Conservation (phyloP, 2,329 filamentous ascomycete species). For the Myriosclerotinia scirpicola region DNA sequence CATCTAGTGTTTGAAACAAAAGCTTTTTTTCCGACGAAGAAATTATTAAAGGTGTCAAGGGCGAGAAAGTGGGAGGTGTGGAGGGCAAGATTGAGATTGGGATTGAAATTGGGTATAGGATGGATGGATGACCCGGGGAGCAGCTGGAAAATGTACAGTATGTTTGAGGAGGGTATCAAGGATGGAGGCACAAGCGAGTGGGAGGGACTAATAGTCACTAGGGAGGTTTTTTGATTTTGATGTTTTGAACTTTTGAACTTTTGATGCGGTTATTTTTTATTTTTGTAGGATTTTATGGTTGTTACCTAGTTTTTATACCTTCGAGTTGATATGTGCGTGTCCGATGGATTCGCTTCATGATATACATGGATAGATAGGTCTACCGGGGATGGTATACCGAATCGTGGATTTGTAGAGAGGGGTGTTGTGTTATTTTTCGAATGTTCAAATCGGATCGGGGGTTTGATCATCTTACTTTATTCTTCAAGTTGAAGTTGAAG, state of each 20-base stretch:
- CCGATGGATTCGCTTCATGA: not conserved
- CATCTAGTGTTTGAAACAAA: too few relatives aligned
- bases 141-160: not conserved
- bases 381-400: not conserved
- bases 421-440: not conserved
- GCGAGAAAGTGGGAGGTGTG: not conserved
- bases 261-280: not conserved
- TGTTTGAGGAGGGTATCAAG: constrained; percentile 3
- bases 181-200: not conserved
- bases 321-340: not conserved
- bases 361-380: too few relatives aligned
- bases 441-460: not conserved
- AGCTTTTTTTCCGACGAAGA: too few relatives aligned
- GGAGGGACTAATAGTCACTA: not conserved
- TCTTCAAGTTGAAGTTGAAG: too few relatives aligned
- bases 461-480: too few relatives aligned
- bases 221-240: too few relatives aligned
- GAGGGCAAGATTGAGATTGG: constrained; percentile 1
- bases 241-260: too few relatives aligned
- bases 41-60: too few relatives aligned
- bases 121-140: not conserved
- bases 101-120: too few relatives aligned
- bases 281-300: not conserved
- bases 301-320: not conserved
- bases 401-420: not conserved